Base-by-base conservation (phyloP, 2,329 filamentous ascomycete species). In the Aspergillus sp. region DNA sequence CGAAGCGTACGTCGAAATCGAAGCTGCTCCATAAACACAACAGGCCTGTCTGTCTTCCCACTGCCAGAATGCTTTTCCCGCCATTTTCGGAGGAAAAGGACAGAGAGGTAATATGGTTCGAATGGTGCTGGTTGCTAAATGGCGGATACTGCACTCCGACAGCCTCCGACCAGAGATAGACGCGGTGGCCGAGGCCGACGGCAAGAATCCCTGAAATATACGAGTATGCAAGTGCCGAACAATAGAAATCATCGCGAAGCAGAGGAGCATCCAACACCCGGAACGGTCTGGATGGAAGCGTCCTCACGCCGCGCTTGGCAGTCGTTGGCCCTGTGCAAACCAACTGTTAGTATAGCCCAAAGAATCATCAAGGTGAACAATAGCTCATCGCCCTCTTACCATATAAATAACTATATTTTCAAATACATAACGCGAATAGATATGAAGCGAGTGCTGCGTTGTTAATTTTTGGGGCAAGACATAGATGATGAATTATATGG, bases 181-280 rank as follows among this genome's bases (percentile, higher is more conserved):
- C 73, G 22, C 78, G 69, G 33, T 80, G 77, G 0, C 80, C 80
- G 10, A 96, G 69, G 0, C 85, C 89, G 12, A 96, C 84, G 12
- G 86, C 89, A 11, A 98, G 71, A 10, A 80, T 83, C 33, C 82
- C 74, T 31, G 77, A 74, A 5, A 75, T 82, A 25, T 72, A 59
- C 0, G 82, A 93, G 57, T 94, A 96, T 7, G 91, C 86, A 33
- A 98, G 69, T 2, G 88, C 71, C 0, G 88, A 91, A 61, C 86
- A 95, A 56, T 98, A 98, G 56, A 88, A 98, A 58, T 98, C 89
- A 49, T 96, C 86, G 35, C 86, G 78, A n/a, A 96, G 68, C 32
- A 78, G 75, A 2, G 88, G 86, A 6, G 89, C 89, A 61, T 95
- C 86, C 4, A 98, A 70, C 5, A 95, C 82, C 62, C 82, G 83